These are phyloP conservation scores for Podaxis sp. DNA, from an alignment of 768 basidiomycete species.

Conservation along the genomic window DNA sequence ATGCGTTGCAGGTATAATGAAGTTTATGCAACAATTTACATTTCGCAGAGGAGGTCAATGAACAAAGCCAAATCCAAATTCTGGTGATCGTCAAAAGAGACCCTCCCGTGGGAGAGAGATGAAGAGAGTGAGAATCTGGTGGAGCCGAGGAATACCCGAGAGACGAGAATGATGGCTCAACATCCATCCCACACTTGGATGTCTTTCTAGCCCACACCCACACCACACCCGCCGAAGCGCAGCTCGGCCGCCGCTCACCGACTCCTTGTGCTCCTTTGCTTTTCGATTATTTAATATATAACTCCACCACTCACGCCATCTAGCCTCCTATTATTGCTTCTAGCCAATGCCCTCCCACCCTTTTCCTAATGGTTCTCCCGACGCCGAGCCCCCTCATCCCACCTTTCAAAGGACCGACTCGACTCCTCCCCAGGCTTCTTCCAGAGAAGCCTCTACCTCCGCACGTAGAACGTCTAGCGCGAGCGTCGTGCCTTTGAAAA, in stretches of 20 bases:
- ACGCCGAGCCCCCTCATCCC: not conserved
- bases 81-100: not conserved
- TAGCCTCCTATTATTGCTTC: not conserved
- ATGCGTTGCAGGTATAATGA: not conserved
- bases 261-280: not conserved
- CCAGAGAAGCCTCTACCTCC: constrained; percentile 18
- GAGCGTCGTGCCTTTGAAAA: constrained; percentile 19
- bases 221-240: not conserved
- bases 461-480: not conserved
- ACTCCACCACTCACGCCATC: not conserved
- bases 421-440: constrained; percentile 15
- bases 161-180: not conserved
- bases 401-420: not conserved
- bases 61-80: not conserved
- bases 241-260: not conserved
- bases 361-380: not conserved
- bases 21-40: not conserved
- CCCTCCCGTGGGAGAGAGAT: constrained; percentile 5
- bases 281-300: not conserved
- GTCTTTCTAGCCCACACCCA: not conserved
- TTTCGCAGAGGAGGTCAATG: not conserved
- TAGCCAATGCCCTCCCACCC: not conserved
- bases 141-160: constrained; percentile 10
- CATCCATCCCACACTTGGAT: constrained; percentile 6
- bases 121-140: constrained; percentile 5